Evolutionary conservation across 2,329 filamentous ascomycete species (phyloP).

Genomic region (Hymenotorrendiella dingleyae): DNA sequence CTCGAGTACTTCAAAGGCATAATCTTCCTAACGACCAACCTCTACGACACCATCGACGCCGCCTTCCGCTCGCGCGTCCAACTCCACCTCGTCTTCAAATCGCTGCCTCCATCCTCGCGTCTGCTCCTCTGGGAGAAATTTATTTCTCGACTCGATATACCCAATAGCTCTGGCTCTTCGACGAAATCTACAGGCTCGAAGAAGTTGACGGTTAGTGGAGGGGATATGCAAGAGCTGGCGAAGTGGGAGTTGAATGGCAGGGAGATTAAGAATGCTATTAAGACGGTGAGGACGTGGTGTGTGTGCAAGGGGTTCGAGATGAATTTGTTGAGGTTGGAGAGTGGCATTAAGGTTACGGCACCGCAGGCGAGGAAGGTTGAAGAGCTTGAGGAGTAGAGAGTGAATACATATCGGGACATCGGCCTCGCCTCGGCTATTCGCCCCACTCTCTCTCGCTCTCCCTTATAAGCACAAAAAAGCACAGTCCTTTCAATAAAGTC

Average conservation of each 20-base stretch:
- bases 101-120: constrained; percentile 35
- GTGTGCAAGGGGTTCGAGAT: constrained; percentile 38
- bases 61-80: constrained; percentile 40
- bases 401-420: too few relatives aligned
- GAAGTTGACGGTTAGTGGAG: neutral
- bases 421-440: too few relatives aligned
- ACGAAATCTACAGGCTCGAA: neutral
- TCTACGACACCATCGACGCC: constrained; percentile 28
- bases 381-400: constrained; percentile 16
- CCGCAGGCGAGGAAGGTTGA: constrained; percentile 35
- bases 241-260: constrained; percentile 37
- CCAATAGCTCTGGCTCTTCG: neutral
- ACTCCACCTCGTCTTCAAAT: constrained; percentile 40
- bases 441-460: too few relatives aligned
- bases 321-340: constrained; percentile 38
- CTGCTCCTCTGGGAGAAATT: constrained; percentile 42
- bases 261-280: constrained; percentile 32
- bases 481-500: too few relatives aligned
- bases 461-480: too few relatives aligned
- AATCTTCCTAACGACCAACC: constrained; percentile 31
- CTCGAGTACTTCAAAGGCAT: constrained; percentile 9
- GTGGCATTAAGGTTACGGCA: constrained; percentile 40
- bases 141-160: constrained; percentile 31
- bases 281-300: constrained; percentile 37
- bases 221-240: constrained; percentile 12